Conservation (phyloP, 768 basidiomycete genomes). For the Rhizopogon sp. region DNA sequence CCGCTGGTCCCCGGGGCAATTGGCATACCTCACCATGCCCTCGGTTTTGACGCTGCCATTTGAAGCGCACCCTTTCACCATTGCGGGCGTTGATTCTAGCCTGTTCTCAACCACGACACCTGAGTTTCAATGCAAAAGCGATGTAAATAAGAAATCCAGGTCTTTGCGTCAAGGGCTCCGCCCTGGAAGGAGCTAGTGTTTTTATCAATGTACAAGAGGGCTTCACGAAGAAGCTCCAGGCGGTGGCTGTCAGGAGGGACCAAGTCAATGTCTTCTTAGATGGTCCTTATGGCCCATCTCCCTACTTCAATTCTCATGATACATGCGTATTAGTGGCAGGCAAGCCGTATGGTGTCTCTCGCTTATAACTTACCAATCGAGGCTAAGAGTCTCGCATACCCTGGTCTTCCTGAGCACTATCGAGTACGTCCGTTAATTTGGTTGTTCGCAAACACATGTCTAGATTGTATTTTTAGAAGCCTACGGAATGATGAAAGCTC, state of each 20-base stretch:
- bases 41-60: constrained; percentile 32
- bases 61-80: constrained; percentile 53
- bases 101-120: background rate
- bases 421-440: constrained; percentile 25
- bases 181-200: constrained; percentile 39
- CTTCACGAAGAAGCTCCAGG: constrained; percentile 42
- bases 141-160: background rate
- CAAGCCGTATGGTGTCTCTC: constrained; percentile 9
- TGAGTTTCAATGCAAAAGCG: constrained; percentile 5
- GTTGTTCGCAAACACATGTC: no score
- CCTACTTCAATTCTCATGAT: constrained; percentile 31
- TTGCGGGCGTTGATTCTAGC: constrained; percentile 30
- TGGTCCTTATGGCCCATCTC: constrained; percentile 40
- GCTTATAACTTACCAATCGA: background rate
- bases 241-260: constrained; percentile 19
- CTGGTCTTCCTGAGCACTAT: constrained; percentile 39
- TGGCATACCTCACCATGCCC: constrained; percentile 41
- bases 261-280: constrained; percentile 38
- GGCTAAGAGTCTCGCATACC: constrained; percentile 43
- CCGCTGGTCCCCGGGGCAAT: constrained; percentile 45
- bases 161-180: background rate
- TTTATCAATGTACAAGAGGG: constrained; percentile 50
- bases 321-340: constrained; percentile 39
- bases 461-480: constrained; percentile 8
- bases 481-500: constrained; percentile 12